Base-by-base conservation (phyloP, 495 filamentous ascomycete genomes). In the Penicillium pulvis region DNA sequence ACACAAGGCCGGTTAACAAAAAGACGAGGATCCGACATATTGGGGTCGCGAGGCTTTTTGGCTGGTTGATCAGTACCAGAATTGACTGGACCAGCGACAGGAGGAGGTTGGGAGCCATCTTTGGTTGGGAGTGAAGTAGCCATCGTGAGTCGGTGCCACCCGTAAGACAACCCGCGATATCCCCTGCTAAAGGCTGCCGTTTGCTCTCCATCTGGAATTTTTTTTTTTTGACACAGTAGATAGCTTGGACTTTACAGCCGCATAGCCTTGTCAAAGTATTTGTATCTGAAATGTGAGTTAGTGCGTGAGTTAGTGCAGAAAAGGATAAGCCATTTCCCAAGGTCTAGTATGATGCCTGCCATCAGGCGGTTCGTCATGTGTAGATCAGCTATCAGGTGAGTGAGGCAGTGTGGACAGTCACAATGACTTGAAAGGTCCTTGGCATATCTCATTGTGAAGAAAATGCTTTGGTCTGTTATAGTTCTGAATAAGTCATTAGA, bases 1-100 rank as follows among this genome's bases (percentile, higher is more conserved):
- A 83, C 72, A 55, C 75, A 77, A 28, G 74, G 67, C 24, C 77
- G 72, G 49, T 79, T 81, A 48, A 81, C 56, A 43, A 75, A 69
- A 36, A 79, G 67, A 28, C 75, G 75, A 26, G 76, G 72, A 50
- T 79, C 69, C 7, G 78, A 56, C 63, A 74, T 66, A 53, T 79
- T 79, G 6, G 69, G 72, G 56, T 79, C 75, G 11, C 26, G 24
- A 52, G 54, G 17, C 44, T 55, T 39, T 31, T 28, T 30, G 4
- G 57, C 14, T 51, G 41, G 48, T 42, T 19, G 10, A 19, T 41
- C 31, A 43, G 55, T 2, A 10, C 28, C 24, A 56, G 42, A 43
- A 41, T 48, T 60, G 43, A 23, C 17, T 46, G 26, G 51, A 43
- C 24, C 23, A 2, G 39, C 8, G 31, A 39, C 26, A 17, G 20